Evolutionary conservation across 208 protist genomes (phyloP).

Genomic region (Tritrichomonas foetus): DNA sequence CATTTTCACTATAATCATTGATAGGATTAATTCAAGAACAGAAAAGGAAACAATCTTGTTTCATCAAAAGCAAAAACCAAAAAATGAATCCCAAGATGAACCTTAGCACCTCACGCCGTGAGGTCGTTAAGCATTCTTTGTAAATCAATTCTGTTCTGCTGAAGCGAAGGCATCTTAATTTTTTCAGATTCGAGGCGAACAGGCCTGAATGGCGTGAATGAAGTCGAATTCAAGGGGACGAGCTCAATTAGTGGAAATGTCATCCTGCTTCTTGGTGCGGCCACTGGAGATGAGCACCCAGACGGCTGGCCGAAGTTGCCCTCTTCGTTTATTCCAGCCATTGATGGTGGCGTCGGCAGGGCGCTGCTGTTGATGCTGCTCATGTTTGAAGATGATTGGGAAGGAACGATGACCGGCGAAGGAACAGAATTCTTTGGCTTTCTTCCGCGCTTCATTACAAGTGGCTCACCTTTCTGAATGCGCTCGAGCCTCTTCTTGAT

Average conservation of each 20-base stretch:
- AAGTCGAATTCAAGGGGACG: background rate
- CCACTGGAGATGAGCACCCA: background rate
- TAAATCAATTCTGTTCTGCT: background rate
- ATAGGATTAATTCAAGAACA: too few species aligned
- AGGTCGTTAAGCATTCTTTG: background rate
- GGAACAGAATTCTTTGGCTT: slow-evolving; percentile 15
- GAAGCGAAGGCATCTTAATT: background rate
- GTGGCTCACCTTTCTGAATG: slow-evolving; percentile 17
- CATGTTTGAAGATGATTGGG: too few species aligned
- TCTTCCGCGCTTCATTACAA: background rate
- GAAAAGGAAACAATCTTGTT: too few species aligned
- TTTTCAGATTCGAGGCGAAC: background rate
- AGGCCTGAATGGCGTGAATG: background rate
- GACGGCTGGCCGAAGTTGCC: background rate
- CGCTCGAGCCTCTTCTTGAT: slow-evolving; percentile 35
- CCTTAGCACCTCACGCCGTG: too few species aligned
- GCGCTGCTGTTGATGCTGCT: too few species aligned
- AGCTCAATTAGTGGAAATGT: background rate
- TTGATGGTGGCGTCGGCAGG: too few species aligned
- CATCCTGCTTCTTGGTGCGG: background rate
- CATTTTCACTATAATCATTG: too few species aligned
- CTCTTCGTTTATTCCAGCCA: background rate
- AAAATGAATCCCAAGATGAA: too few species aligned
- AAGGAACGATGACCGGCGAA: background rate
- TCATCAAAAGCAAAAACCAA: too few species aligned